These are phyloP conservation scores for Calcarisporium arbuscula DNA, from an alignment of 2,329 filamentous ascomycete genomes.

Conservation along the genomic window DNA sequence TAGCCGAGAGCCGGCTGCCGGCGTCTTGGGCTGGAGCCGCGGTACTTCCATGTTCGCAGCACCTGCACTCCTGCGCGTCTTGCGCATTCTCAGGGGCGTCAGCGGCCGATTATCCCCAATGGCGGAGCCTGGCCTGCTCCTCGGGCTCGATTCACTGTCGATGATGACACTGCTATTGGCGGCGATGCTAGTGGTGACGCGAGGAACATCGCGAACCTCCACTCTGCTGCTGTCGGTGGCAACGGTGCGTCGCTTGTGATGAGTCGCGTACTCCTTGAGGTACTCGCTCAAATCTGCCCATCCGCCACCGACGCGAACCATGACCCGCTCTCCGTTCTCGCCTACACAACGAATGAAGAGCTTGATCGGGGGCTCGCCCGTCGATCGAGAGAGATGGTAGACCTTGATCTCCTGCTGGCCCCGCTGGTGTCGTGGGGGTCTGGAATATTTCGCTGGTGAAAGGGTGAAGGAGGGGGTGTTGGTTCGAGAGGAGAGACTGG, in stretches of 20 bases:
- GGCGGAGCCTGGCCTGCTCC: constrained; percentile 34
- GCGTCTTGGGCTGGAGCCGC: constrained; percentile 35
- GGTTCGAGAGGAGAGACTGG: constrained; percentile 49
- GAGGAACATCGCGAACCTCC: constrained; percentile 49
- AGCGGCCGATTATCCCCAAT: constrained; percentile 31
- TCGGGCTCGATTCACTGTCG: constrained; percentile 33
- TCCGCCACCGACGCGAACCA: constrained; percentile 97
- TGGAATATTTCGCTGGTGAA: constrained; percentile 52
- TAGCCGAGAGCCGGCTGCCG: constrained; percentile 25
- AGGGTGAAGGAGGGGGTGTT: constrained; percentile 63
- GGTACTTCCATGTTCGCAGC: constrained; percentile 24
- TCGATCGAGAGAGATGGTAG: constrained; percentile 82
- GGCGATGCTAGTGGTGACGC: constrained; percentile 19
- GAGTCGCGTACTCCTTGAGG: constrained; percentile 83
- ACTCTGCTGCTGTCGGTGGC: constrained; percentile 40
- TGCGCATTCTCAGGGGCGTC: constrained; percentile 48
- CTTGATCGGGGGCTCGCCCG: constrained; percentile 83
- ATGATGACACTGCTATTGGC: constrained; percentile 20
- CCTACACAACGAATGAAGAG: constrained; percentile 90
- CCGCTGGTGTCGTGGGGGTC: constrained; percentile 39
- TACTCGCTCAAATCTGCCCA: constrained; percentile 97
- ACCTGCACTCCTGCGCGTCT: constrained; percentile 42
- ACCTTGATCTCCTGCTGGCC: constrained; percentile 74
- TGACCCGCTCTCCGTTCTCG: constrained; percentile 83
- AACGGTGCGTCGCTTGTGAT: constrained; percentile 71